Evolutionary conservation across 2,329 filamentous ascomycete species (phyloP).

Genomic region (Pseudocercospora pini-densiflorae): DNA sequence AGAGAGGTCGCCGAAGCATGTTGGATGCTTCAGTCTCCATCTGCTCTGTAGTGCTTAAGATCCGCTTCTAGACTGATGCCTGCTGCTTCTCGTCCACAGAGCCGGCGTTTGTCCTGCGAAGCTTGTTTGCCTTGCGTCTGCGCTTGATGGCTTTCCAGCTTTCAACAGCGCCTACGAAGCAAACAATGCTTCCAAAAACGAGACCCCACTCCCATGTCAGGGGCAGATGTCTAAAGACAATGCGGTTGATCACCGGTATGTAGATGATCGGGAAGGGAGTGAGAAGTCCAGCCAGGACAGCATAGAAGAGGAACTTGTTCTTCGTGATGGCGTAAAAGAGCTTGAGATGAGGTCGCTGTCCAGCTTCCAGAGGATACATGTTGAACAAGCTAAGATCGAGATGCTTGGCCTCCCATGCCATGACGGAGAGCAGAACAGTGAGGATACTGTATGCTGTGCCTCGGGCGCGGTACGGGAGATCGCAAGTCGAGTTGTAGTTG

Average conservation of each 20-base stretch:
- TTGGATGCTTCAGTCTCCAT: slow-evolving; percentile 1
- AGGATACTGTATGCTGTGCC: slow-evolving; percentile 52
- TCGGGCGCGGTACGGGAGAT: slow-evolving; percentile 49
- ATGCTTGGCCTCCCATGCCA: slow-evolving; percentile 55
- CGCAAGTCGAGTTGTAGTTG: slow-evolving; percentile 48
- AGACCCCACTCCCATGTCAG: slow-evolving; percentile 55
- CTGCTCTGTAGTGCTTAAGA: background rate
- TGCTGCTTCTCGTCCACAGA: slow-evolving; percentile 10
- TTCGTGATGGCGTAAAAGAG: slow-evolving; percentile 40
- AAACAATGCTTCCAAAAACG: slow-evolving; percentile 45
- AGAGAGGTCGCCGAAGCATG: background rate
- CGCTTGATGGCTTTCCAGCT: slow-evolving; percentile 53
- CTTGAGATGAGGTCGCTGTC: slow-evolving; percentile 34
- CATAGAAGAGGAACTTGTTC: slow-evolving; percentile 50
- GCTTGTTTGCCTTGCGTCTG: slow-evolving; percentile 19
- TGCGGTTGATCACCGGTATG: slow-evolving; percentile 50
- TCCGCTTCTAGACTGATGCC: slow-evolving; percentile 9
- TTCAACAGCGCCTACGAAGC: slow-evolving; percentile 49
- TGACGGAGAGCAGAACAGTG: slow-evolving; percentile 50
- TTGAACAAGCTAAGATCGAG: slow-evolving; percentile 51
- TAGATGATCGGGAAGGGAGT: slow-evolving; percentile 53
- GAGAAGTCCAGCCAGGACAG: slow-evolving; percentile 48
- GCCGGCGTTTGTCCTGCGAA: background rate
- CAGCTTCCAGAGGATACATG: slow-evolving; percentile 44
- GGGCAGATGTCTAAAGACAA: slow-evolving; percentile 51